A percentile compares a stretch with the other conserved stretches of the same genome.
These are phyloP conservation scores for Malbranchea zuffiana DNA, from an alignment of 2,329 filamentous ascomycete species.

Conservation along the genomic window DNA sequence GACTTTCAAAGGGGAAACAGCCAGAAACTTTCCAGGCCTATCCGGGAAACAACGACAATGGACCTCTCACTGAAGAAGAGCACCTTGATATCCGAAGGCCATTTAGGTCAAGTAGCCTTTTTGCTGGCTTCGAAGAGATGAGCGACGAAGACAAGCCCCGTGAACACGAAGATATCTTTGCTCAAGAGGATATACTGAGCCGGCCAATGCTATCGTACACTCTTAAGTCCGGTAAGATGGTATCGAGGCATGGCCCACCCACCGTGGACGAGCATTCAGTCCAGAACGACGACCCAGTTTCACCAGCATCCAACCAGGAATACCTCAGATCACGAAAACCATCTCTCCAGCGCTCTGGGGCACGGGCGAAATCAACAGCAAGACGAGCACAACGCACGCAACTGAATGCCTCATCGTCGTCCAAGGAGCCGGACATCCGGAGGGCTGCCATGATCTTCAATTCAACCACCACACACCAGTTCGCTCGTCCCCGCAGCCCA, in stretches of 20 bases:
- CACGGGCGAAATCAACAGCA: constrained; percentile 12
- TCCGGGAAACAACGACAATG: constrained; percentile 70
- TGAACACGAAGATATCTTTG: constrained; percentile 26
- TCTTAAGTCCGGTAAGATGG: constrained; percentile 33
- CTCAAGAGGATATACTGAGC: constrained; percentile 36
- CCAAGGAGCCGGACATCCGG: constrained; percentile 55
- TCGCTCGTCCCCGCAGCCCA: constrained; percentile 45
- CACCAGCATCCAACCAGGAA: constrained; percentile 26
- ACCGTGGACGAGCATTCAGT: too few relatives aligned
- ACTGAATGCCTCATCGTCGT: constrained; percentile 29
- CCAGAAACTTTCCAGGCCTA: constrained; percentile 52
- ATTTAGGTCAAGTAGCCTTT: constrained; percentile 71
- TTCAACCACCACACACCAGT: constrained; percentile 56
- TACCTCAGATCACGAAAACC: constrained; percentile 16
- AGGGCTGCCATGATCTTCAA: constrained; percentile 71
- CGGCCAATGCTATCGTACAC: constrained; percentile 37
- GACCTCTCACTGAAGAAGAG: constrained; percentile 47
- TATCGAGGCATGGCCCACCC: constrained; percentile 26
- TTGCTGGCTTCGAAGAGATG: constrained; percentile 67
- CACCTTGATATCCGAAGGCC: constrained; percentile 55
- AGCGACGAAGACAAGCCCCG: constrained; percentile 41
- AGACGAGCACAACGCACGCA: constrained; percentile 28
- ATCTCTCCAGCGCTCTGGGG: constrained; percentile 13
- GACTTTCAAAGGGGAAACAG: constrained; percentile 16
- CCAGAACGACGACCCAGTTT: constrained; percentile 26